Evolutionary conservation across 1,284 basidiomycete genomes (phyloP), one percentile per base, ranked within the genome.

Genomic region (Calocybe gambosa): DNA sequence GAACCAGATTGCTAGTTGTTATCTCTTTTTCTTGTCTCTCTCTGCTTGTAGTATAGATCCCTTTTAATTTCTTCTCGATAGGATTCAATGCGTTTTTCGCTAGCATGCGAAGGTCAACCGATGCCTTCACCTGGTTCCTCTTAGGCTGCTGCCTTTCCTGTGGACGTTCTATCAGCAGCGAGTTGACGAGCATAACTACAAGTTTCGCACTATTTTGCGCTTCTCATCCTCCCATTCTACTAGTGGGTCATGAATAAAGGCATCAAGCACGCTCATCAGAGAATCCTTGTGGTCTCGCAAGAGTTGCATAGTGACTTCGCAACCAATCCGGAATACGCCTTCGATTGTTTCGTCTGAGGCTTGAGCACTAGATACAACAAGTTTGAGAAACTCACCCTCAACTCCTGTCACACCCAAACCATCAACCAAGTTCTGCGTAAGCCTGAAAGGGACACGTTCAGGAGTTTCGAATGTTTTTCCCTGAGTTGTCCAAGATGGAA

Each of bases 241-340:
- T 1, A 99, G 75, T 1, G 96, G 96, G 64, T 99, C 96, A 58
- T 99, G 96, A 28, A 98, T 84, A 65, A 99, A 99, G 0, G 96
- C 91, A 61, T 99, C 95, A 31, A 99, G 77, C 1, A 99, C 92
- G 62, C 85, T 95, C 85, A 96, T 95, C 50, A 99, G 71, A 43
- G 89, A 89, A 64, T 98, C 94, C 60, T 86, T 89, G 73, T 99
- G 95, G 53, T 88, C 82, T 23, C 93, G 80, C 26, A 99, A 75
- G 25, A 98, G 74, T 48, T 85, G 78, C 71, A 99, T 76, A 0
- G 94, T 89, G 48, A 97, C 83, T 67, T 99, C 95, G 55, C 91
- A 93, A 0, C 93, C 85, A 46, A 86, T 89, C 21, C 96, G 88
- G 71, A 91, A 99, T 8, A 91, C 86, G 23, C 95, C 89, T 90